A percentile compares a stretch with the other conserved stretches of the same genome.
Evolutionary conservation across 1,139 yeast genomes (phyloP).

Genomic region (Candida sanyaensis): DNA sequence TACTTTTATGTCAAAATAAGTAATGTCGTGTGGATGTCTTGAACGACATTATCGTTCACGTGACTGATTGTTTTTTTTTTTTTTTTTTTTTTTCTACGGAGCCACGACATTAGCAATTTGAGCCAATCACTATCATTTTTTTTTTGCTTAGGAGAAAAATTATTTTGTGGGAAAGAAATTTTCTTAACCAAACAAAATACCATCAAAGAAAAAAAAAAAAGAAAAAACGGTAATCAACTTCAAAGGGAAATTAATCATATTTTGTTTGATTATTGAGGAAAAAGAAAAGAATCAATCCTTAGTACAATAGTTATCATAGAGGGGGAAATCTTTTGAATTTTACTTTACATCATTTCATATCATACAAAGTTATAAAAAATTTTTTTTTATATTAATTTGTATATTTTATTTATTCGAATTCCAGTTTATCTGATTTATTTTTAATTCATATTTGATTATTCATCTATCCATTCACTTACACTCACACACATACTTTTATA

Average conservation of each 20-base stretch:
- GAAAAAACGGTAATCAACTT: too few relatives aligned
- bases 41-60: neutral
- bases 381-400: neutral
- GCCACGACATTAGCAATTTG: neutral
- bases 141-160: constrained; percentile 10
- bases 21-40: neutral
- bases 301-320: too few relatives aligned
- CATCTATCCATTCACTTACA: neutral
- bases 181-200: neutral
- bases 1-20: neutral
- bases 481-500: neutral
- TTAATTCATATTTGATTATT: neutral
- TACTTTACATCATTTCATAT: neutral
- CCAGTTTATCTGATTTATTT: neutral
- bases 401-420: neutral
- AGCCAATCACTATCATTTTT: constrained; percentile 9
- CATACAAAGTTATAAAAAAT: neutral
- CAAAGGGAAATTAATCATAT: too few relatives aligned
- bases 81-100: too few relatives aligned
- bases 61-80: too few relatives aligned
- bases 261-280: too few relatives aligned
- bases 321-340: too few relatives aligned
- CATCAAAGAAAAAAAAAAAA: too few relatives aligned
- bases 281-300: neutral
- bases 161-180: neutral